phyloP scores from a whole-genome alignment of 192 early-diverging fungal genomes.

The Coemansia sp. region DNA sequence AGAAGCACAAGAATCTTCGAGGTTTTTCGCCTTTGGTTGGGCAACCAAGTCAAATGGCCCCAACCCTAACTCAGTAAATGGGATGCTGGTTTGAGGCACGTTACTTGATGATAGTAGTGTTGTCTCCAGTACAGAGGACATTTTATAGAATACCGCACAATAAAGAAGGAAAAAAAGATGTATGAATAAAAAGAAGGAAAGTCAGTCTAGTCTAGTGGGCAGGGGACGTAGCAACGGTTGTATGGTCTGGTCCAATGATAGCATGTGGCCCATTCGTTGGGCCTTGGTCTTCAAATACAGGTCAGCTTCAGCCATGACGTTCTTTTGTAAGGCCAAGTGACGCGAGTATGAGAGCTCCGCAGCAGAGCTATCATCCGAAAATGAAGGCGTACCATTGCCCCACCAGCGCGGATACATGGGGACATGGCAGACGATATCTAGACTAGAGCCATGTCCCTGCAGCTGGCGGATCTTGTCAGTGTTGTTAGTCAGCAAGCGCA shows the following conservation, averaged over 20 bases:
- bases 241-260: slow-evolving; percentile 36
- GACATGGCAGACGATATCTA: slow-evolving; percentile 77
- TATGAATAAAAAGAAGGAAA: not conserved
- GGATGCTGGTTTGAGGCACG: too few species aligned
- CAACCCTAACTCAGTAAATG: too few species aligned
- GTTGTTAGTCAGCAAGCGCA: slow-evolving; percentile 93
- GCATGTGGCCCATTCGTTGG: slow-evolving; percentile 87
- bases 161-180: not conserved
- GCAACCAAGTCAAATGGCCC: too few species aligned
- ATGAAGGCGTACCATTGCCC: slow-evolving; percentile 45
- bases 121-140: too few species aligned
- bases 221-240: slow-evolving; percentile 1
- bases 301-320: slow-evolving; percentile 66
- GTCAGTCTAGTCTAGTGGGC: not conserved
- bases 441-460: slow-evolving; percentile 54
- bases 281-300: slow-evolving; percentile 87
- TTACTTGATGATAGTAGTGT: too few species aligned
- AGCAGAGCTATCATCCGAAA: slow-evolving; percentile 9
- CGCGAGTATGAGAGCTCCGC: slow-evolving; percentile 33
- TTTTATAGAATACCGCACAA: too few species aligned
- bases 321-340: slow-evolving; percentile 26
- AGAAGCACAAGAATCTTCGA: not conserved
- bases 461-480: slow-evolving; percentile 89
- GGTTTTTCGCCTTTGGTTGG: too few species aligned
- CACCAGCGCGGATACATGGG: slow-evolving; percentile 92